Evolutionary conservation across 345 rosid genomes (phyloP), one percentile per base, ranked within the genome.

Genomic region (Garcia nutans): DNA sequence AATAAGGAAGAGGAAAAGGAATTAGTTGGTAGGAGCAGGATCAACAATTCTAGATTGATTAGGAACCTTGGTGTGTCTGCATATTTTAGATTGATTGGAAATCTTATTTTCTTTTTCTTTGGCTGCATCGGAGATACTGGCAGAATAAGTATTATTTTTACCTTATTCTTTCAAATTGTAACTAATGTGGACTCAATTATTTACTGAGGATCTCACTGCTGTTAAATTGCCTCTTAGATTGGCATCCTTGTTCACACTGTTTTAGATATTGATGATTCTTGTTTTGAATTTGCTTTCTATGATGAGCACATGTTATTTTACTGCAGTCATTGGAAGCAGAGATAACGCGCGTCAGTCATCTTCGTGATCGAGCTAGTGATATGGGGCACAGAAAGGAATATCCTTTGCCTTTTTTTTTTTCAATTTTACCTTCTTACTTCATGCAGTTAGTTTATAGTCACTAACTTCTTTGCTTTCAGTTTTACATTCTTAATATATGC

Each of bases 321-420:
- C 69, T 92, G 89, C 92, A 96, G 99, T 83, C 86, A 86, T 78
- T 96, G 86, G 97, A 96, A 63, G 74, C 97, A 50, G 99, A 96
- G 90, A 87, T 88, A 75, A 76, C 90, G 66, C 95, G 98, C 58
- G 81, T 89, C 74, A 86, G 89, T 83, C 99, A 96, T 88, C 94
- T 96, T 68, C 93, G 99, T 76, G 99, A 96, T 89, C 98, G 99
- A 81, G 99, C 98, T 24, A 96, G 99, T 85, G 99, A 96, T 65
- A 77, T 84, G 87, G 99, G 99, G 33, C 92, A 82, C 41, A 88
- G 96, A 78, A 96, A 96, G 83, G 96, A 93, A 93, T 96, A 96
- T 96, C 99, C 99, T 96, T 93, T 79, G 15, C 81, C 28, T 54
- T 71, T 55, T 77, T 67, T 15, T 52, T 9, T 9, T 8, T 26